Conservation (phyloP, 208 protist species). For the Leishmania martiniquensis region DNA sequence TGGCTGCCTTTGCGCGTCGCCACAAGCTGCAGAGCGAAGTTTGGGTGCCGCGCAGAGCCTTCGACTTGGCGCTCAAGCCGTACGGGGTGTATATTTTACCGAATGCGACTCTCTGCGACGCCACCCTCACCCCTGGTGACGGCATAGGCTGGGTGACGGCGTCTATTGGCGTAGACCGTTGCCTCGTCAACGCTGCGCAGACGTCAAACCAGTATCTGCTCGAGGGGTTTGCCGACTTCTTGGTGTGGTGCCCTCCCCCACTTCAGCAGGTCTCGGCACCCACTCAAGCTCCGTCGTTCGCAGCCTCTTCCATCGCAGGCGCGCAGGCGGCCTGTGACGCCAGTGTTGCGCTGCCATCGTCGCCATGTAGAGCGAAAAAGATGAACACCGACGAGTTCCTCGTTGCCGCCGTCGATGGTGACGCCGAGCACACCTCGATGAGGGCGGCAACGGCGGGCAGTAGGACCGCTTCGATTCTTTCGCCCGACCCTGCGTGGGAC, state of each 20-base stretch:
- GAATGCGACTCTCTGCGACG: conserved; percentile 65
- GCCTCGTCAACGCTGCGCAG: conserved; percentile 77
- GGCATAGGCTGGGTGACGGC: conserved; percentile 14
- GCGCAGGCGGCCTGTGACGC: background rate
- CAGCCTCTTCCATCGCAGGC: background rate
- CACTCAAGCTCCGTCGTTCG: background rate
- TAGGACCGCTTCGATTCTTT: background rate
- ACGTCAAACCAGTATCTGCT: conserved; percentile 65
- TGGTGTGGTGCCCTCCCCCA: conserved; percentile 22
- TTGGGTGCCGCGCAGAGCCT: conserved; percentile 66
- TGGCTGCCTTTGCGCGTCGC: conserved; percentile 55
- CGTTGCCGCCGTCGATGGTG: conserved; percentile 6
- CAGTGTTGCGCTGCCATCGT: background rate
- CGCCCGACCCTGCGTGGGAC: conserved; percentile 25
- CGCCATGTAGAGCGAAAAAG: background rate
- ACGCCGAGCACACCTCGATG: background rate
- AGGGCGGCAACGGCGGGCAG: background rate
- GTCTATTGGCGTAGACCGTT: conserved; percentile 40
- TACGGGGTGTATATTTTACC: conserved; percentile 59
- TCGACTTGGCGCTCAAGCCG: conserved; percentile 35
- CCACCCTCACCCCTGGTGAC: conserved; percentile 41
- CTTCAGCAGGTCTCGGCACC: background rate
- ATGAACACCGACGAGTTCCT: conserved; percentile 12
- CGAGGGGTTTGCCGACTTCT: conserved; percentile 55
- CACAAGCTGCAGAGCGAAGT: conserved; percentile 64